phyloP scores from a whole-genome alignment of 1,284 basidiomycete species.

The Ceratobasidium theobromae region DNA sequence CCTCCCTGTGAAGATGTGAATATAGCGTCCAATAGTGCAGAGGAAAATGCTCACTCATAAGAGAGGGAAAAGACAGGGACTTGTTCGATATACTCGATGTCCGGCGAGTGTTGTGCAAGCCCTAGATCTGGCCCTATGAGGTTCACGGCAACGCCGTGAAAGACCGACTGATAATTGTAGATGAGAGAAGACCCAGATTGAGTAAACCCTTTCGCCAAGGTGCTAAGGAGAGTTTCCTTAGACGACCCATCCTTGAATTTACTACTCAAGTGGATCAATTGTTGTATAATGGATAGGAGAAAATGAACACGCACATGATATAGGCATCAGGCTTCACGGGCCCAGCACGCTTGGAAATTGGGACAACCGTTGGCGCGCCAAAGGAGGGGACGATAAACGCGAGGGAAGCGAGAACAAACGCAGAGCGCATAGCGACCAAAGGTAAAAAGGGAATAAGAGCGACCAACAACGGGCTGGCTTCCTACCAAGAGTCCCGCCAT shows the following conservation, averaged over 20 bases:
- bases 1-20: too few species aligned
- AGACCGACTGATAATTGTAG: conserved; percentile 28
- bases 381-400: conserved; percentile 24
- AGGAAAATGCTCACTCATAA: too few species aligned
- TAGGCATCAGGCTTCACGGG: conserved; percentile 29
- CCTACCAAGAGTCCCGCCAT: too few species aligned
- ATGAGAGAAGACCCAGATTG: neutral
- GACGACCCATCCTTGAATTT: conserved; percentile 30
- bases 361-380: conserved; percentile 18
- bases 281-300: neutral
- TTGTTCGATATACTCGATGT: conserved; percentile 24
- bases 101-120: conserved; percentile 19
- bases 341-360: conserved; percentile 23
- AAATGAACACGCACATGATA: conserved; percentile 15
- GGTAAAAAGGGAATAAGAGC: neutral
- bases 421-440: conserved; percentile 4
- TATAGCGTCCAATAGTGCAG: too few species aligned
- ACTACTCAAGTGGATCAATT: neutral
- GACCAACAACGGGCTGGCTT: neutral
- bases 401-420: conserved; percentile 17
- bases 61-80: too few species aligned
- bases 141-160: conserved; percentile 34
- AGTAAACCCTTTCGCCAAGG: too few species aligned
- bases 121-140: conserved; percentile 23
- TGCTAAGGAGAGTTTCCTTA: too few species aligned